Percentiles rank a stretch among this genome's conserved stretches.
These are phyloP conservation scores for Isoetes taiwanensis DNA, from an alignment of 75 land plant species.

Conservation along the genomic window DNA sequence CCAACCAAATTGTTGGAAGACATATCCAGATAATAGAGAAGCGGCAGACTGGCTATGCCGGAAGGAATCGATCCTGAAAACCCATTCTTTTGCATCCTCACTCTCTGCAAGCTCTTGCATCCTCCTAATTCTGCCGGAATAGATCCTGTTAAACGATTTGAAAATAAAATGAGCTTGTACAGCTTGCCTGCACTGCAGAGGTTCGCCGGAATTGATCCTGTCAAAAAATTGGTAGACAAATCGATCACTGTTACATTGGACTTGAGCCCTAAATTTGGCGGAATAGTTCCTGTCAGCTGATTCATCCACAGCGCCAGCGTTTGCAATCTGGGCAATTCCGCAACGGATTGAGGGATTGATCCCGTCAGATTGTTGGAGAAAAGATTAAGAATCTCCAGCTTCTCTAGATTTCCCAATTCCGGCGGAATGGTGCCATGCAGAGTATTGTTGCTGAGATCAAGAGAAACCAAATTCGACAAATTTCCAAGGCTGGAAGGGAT, in stretches of 20 bases:
- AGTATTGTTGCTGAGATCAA: constrained; percentile 8
- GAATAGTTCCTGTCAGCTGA: neutral
- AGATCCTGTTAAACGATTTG: neutral
- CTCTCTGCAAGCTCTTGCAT: neutral
- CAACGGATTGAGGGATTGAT: neutral
- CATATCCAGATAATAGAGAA: neutral
- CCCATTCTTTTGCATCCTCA: neutral
- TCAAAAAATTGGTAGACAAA: neutral
- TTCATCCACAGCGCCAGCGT: constrained; percentile 7
- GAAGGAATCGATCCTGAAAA: neutral
- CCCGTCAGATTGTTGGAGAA: constrained; percentile 3
- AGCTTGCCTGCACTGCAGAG: neutral
- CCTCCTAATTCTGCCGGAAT: neutral
- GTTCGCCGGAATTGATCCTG: neutral
- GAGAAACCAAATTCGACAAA: constrained; percentile 1
- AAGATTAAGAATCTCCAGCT: constrained; percentile 6
- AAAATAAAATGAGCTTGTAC: neutral
- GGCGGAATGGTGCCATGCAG: constrained; percentile 11
- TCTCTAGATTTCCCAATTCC: constrained; percentile 1
- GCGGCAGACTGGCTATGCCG: neutral
- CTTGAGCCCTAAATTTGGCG: neutral
- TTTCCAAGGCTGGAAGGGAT: neutral
- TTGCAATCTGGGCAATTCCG: neutral
- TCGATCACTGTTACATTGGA: neutral
- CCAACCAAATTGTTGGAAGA: no score